Evolutionary conservation across 2,329 filamentous ascomycete species (phyloP).

Genomic region (Sporothrix euskadiensis): DNA sequence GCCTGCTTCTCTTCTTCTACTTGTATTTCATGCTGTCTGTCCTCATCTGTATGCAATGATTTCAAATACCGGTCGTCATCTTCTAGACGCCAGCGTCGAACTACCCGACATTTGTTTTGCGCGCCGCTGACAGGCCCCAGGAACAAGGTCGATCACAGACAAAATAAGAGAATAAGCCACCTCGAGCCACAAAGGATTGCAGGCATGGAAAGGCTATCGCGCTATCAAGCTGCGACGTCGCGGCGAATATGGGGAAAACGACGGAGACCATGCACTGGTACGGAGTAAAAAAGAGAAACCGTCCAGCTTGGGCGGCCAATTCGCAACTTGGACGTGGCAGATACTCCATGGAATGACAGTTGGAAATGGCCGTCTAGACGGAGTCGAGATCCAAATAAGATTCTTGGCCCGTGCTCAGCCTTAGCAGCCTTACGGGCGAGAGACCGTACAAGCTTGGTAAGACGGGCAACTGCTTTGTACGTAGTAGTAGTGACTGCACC

Average conservation of each 20-base stretch:
- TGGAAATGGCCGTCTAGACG: background rate
- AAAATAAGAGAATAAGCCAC: background rate
- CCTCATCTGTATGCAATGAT: background rate
- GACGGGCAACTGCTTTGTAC: background rate
- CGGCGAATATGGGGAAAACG: background rate
- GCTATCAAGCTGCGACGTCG: background rate
- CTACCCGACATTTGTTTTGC: background rate
- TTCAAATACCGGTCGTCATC: background rate
- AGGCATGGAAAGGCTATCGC: background rate
- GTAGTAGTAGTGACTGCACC: background rate
- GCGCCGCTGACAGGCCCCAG: background rate
- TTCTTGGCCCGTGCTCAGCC: background rate
- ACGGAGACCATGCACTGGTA: background rate
- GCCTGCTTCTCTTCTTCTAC: background rate
- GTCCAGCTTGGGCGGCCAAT: background rate
- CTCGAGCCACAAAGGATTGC: background rate
- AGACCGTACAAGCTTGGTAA: background rate
- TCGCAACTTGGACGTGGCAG: background rate
- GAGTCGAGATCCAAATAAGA: background rate
- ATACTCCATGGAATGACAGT: background rate
- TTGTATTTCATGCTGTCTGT: background rate
- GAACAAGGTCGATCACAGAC: background rate
- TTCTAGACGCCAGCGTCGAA: background rate
- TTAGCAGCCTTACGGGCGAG: background rate
- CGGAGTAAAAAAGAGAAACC: background rate